Evolutionary conservation across 371 early-diverging fungal genomes (phyloP), one percentile per base, ranked within the genome.

Genomic region (Mucor irregularis): DNA sequence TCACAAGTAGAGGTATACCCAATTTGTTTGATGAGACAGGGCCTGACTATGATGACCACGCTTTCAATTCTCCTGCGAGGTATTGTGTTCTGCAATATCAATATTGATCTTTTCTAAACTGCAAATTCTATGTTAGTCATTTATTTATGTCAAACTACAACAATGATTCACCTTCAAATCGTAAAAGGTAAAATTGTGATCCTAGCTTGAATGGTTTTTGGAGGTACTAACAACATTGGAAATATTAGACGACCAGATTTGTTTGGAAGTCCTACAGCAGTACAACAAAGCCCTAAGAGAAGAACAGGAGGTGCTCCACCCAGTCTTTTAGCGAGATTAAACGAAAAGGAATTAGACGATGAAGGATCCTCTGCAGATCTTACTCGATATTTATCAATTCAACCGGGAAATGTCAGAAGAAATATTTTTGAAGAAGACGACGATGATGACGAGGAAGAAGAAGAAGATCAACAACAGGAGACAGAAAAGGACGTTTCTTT

Each of bases 391-490:
- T 22, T 55, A 24, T 24, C 26, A 10, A 8, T 1, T 0, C 13
- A 35, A 26, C 28, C 28, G 4, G 38, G 33, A 33, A 37, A 47
- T 9, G 21, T 35, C 4, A 35, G 37, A 19, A 46, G 25, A 10
- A 45, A 47, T 30, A 37, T 55, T 13, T 55, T 55, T 16, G 55
- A 55, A 0, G 55, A 53, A 29, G 53, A 49, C 25, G 35, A 34
- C 22, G 49, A 33, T 6, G 25, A 37, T 6, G 38, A 49, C 10
- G 49, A 49, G 11, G 46, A 46, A 1, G 47, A 45, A 4, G 40
- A 52, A 17, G 40, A 42, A 2, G 42, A 42, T 0, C 44, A 31
- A 30, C 19, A 21, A 52, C 7, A 43, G 7, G 22, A 7, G 19
- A 17, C 16, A 19, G 25, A 30, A n/a, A 29, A 24, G 24, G 14